A percentile compares a stretch with the other conserved stretches of the same genome.
Conservation (phyloP, 495 filamentous ascomycete species). For the Rhypophila decipiens region DNA sequence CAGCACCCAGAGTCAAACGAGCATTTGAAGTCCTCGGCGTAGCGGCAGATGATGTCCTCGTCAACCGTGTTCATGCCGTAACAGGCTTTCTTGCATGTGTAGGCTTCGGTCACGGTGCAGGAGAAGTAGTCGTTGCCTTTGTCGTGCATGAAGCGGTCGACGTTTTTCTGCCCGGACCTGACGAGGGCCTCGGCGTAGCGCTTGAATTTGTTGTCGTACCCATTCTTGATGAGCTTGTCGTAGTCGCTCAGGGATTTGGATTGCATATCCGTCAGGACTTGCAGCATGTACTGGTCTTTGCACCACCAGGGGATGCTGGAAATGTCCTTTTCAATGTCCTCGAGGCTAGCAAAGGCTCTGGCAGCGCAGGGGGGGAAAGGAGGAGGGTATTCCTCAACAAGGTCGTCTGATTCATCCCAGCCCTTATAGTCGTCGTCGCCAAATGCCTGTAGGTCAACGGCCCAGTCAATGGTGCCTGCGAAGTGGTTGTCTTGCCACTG, state of each 20-base stretch:
- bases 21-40: constrained; percentile 3
- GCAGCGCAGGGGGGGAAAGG: not conserved
- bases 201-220: constrained; percentile 8
- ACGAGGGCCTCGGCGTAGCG: constrained; percentile 1
- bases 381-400: not conserved
- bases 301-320: not conserved
- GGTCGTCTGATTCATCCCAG: not conserved
- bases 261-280: not conserved
- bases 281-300: not conserved
- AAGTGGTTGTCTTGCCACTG: constrained; percentile 6
- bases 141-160: not conserved
- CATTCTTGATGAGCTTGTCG: not conserved
- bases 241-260: not conserved
- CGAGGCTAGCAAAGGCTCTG: not conserved
- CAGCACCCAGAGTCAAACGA: not conserved
- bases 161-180: not conserved
- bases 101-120: constrained; percentile 1
- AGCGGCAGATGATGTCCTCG: not conserved
- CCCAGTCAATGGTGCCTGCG: constrained; percentile 9
- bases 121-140: constrained; percentile 5
- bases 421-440: not conserved
- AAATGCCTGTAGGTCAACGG: constrained; percentile 4
- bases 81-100: not conserved
- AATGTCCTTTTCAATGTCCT: not conserved
- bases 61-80: not conserved